Evolutionary conservation across 805 yeast species (phyloP).

Genomic region (Priceomyces fermenticarens): DNA sequence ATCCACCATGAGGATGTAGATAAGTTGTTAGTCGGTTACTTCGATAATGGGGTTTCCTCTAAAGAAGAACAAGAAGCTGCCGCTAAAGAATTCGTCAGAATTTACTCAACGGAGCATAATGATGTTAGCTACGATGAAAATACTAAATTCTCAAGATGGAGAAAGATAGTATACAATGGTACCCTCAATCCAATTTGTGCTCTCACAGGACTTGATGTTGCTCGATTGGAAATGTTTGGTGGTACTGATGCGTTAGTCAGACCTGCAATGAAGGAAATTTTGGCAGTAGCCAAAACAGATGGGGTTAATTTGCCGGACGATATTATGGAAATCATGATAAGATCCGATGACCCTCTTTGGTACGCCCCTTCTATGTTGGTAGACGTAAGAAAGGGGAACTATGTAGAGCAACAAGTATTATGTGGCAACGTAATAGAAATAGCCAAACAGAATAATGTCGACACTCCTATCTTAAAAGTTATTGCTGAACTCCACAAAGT

Average conservation of each 20-base stretch:
- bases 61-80: background rate
- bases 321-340: conserved; percentile 18
- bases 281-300: conserved; percentile 20
- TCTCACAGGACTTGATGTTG: conserved; percentile 18
- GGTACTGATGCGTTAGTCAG: conserved; percentile 15
- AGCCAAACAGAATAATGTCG: conserved; percentile 15
- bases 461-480: conserved; percentile 14
- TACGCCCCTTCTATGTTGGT: conserved; percentile 26
- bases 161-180: conserved; percentile 23
- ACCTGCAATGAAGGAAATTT: conserved; percentile 19
- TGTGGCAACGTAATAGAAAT: conserved; percentile 19
- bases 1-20: conserved; percentile 7
- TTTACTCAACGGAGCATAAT: conserved; percentile 3
- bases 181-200: conserved; percentile 21
- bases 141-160: conserved; percentile 37
- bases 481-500: conserved; percentile 16
- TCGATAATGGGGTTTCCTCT: conserved; percentile 1
- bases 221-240: conserved; percentile 20
- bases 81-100: conserved; percentile 28
- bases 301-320: conserved; percentile 16
- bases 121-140: conserved; percentile 39
- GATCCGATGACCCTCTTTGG: conserved; percentile 15
- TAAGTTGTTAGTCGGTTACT: conserved; percentile 7
- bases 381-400: conserved; percentile 18
- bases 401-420: conserved; percentile 20